Percentiles rank a stretch among this genome's conserved stretches.
phyloP scores from a whole-genome alignment of 768 basidiomycete genomes.

The Mycena kentingensis region DNA sequence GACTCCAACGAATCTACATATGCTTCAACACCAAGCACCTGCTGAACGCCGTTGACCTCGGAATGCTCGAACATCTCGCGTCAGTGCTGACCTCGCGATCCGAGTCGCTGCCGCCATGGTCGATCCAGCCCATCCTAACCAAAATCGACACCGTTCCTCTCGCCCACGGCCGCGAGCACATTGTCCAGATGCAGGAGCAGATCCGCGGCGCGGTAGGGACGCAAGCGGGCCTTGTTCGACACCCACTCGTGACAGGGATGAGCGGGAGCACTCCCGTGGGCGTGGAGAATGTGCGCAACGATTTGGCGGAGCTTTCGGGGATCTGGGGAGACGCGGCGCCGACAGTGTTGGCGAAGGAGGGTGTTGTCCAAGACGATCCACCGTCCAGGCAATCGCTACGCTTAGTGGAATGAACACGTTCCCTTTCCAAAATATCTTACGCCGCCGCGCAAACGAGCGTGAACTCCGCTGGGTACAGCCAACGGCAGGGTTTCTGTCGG shows the following conservation, averaged over 20 bases:
- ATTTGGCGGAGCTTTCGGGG: conserved; percentile 32
- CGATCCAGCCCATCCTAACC: conserved; percentile 73
- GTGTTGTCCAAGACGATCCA: no score
- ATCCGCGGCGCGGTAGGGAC: conserved; percentile 44
- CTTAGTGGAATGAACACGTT: no score
- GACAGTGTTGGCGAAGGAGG: no score
- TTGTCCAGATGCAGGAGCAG: conserved; percentile 47
- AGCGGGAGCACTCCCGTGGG: background rate
- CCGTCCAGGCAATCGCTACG: no score
- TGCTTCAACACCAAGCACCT: conserved; percentile 70
- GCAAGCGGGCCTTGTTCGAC: background rate
- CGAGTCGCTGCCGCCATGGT: conserved; percentile 45
- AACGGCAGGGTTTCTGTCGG: no score
- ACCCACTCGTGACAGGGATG: background rate
- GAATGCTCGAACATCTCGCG: conserved; percentile 63
- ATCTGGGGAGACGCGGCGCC: no score
- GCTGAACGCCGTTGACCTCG: conserved; percentile 53
- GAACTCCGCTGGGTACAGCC: no score
- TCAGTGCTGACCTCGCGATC: conserved; percentile 39
- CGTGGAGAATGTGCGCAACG: background rate
- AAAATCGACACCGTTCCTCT: conserved; percentile 59
- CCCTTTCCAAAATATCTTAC: no score
- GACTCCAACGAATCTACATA: conserved; percentile 71
- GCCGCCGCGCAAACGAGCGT: no score
- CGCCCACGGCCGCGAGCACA: conserved; percentile 31